Evolutionary conservation across 2,329 filamentous ascomycete species (phyloP), one percentile per base, ranked within the genome.

Genomic region (Hymenoscyphus linearis): DNA sequence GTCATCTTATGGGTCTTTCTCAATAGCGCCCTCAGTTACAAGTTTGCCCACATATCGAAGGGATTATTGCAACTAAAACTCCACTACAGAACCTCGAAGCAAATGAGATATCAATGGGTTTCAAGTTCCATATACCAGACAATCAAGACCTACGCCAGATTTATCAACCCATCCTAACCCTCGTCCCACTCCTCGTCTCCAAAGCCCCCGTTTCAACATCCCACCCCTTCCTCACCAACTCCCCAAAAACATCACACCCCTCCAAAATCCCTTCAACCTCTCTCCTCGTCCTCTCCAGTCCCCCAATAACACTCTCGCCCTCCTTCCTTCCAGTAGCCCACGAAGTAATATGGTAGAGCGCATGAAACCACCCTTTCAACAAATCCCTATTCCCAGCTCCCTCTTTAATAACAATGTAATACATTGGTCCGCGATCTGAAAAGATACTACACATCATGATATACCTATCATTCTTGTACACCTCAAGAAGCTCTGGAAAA

Each of bases 391-490:
- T 71, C 2, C 75, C 75, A 22, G 79, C 81, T 2, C 75, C 78
- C 59, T 82, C 79, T 72, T 90, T 91, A 53, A 93, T 72, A 12
- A 87, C 80, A 64, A 93, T 86, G 47, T 74, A 69, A 62, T 79
- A 78, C 40, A 76, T 79, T 61, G 78, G 75, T 4, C 36, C 2
- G 0, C 12, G 14, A 4, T 4, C 16, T 6, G 74, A 75, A 26
- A 68, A 71, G 47, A 71, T 71, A 66, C 79, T 77, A 58, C 81
- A 79, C 76, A 82, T 86, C 64, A 93, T 77, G 27, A 91, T 76
- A 70, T 90, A 90, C 22, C 76, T 71, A 61, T 84, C 78, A 1
- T 77, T 63, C 3, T 72, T 64, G 72, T 82, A 88, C 3, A 83
- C 62, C 2, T 75, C 64, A n/a, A 82, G 65, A n/a, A 88, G 71